Conservation (phyloP, 2,329 filamentous ascomycete species). For the Endothia cerciana region DNA sequence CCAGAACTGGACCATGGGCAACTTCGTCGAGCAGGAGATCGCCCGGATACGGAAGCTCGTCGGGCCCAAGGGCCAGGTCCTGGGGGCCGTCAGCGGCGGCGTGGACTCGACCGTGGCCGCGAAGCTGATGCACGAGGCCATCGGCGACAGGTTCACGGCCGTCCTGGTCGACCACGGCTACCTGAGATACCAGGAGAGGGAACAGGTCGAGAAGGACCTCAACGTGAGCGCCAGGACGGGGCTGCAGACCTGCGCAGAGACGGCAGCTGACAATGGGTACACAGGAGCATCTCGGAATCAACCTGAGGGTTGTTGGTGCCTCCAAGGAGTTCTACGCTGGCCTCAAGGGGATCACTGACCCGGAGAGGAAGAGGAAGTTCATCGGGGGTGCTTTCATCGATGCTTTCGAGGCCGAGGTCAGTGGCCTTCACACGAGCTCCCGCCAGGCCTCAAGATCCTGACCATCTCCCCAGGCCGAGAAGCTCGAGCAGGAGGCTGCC, state of each 20-base stretch:
- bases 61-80: conserved; percentile 78
- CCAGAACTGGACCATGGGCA: conserved; percentile 82
- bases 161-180: conserved; percentile 83
- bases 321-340: conserved; percentile 75
- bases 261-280: conserved; percentile 48
- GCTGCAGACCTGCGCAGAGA: neutral
- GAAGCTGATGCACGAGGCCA: conserved; percentile 83
- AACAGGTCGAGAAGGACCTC: conserved; percentile 69
- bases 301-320: conserved; percentile 85
- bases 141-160: conserved; percentile 68
- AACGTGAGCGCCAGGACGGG: conserved; percentile 22
- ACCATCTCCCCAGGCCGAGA: conserved; percentile 10
- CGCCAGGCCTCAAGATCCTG: neutral
- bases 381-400: conserved; percentile 27
- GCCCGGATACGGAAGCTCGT: conserved; percentile 79
- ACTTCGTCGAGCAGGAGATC: conserved; percentile 83
- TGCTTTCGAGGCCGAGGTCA: conserved; percentile 24
- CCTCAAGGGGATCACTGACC: conserved; percentile 75
- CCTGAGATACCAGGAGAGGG: conserved; percentile 83
- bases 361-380: conserved; percentile 87
- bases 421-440: neutral
- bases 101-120: conserved; percentile 90
- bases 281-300: conserved; percentile 79
- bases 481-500: conserved; percentile 58
- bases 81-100: conserved; percentile 64